Base-by-base conservation (phyloP, 2,329 filamentous ascomycete genomes). In the Aspergillus arachidicola region DNA sequence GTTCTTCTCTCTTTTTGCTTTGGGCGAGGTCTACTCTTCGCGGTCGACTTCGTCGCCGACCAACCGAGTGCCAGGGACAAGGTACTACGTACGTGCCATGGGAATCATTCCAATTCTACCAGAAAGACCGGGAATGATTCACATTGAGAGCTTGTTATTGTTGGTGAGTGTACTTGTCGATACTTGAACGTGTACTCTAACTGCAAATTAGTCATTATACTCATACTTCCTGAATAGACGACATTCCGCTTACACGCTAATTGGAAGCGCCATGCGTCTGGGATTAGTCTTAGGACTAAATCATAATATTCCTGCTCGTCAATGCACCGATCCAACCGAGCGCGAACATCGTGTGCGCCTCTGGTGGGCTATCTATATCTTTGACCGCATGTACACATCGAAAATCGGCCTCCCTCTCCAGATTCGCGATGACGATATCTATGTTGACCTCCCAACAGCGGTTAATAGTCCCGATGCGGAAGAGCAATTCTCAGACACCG, bases 351-450 rank as follows among this genome's bases (percentile, higher is more conserved):
- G 73, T 1, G 66, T 73, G 23, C 68, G 73, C 0, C 64, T 76
- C 11, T 76, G 74, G 73, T 76, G 74, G 74, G 65, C 71, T 9
- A 71, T 75, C 1, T 76, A 75, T 45, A 67, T 74, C 9, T 71
- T 72, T 28, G 74, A 76, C 48, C 75, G 82, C 1, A 78, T 83
- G 69, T 82, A 76, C 71, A 78, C 79, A 1, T 79, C 80, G 0
- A 81, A 82, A 54, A 71, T 82, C 0, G 80, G 82, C 0, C 80
- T 82, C 53, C 81, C 83, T 0, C 72, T 80, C 0, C 79, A 80
- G 16, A 78, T 84, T 11, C 74, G 75, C 6, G 81, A 84, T 41
- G 74, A 80, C 9, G 81, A 82, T 30, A 82, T 79, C 14, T 68
- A 75, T 41, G 70, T 74, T 28, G 71, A 75, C 11, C 59, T 75